Evolutionary conservation across 805 yeast genomes (phyloP), one percentile per base, ranked within the genome.

Genomic region (Starmerella apis): DNA sequence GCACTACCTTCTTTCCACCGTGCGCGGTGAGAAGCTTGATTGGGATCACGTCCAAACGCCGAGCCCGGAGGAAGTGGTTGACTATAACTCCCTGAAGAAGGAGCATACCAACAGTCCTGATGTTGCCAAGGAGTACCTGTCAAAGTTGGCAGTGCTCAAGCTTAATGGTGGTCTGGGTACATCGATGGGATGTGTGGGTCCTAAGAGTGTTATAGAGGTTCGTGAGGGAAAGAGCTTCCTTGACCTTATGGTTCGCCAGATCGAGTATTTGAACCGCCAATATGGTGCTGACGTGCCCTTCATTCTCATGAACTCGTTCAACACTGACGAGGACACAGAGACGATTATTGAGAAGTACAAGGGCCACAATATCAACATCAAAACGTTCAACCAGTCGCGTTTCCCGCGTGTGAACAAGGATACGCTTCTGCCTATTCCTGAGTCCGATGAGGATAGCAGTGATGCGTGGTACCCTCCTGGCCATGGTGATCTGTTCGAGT

Each of bases 381-480:
- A 81, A 71, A 87, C 97, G 49, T 92, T 92, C 72, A 92, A 92
- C 74, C 98, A 92, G 74, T 87, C 96, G n/a, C 80, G 92, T 61
- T 92, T 80, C 74, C 98, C 98, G 62, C 80, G 98, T 71, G 86
- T 92, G 57, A 83, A 77, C 73, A 86, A 84, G 72, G 98, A 92
- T 68, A 86, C 96, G n/a, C 71, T 87, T 61, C 77, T 92, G 65
- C 98, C 98, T 24, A 96, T 90, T 43, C 96, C 98, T 52, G 78
- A 83, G 57, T 64, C 76, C 31, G 75, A 67, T 56, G 80, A 81
- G 53, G 95, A 86, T 62, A 74, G 75, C 38, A 75, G 84, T 60
- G 90, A 86, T 62, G 74, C 84, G 51, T 92, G 98, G 98, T 92
- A 92, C 67, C 98, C 98, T 46, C 98, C 98, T n/a, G 98, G 98